A percentile compares a stretch with the other conserved stretches of the same genome.
Conservation (phyloP, 2,329 filamentous ascomycete species). For the Talaromyces sp. region DNA sequence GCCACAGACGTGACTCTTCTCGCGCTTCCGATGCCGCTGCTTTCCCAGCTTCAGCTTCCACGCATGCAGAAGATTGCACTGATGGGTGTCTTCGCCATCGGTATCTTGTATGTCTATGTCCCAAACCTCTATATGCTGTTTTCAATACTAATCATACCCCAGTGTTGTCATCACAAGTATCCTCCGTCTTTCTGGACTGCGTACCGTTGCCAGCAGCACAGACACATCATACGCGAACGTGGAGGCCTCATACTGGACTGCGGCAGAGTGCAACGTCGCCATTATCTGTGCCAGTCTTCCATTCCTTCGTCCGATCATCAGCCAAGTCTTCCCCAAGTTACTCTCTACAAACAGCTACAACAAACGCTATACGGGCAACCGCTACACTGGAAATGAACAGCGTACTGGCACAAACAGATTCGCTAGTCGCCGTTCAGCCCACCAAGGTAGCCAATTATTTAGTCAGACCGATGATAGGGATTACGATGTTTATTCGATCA, state of each 20-base stretch:
- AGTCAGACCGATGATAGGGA: conserved; percentile 26
- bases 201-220: conserved; percentile 23
- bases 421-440: conserved; percentile 16
- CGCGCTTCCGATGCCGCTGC: conserved; percentile 46
- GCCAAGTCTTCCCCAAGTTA: conserved; percentile 42
- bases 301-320: conserved; percentile 42
- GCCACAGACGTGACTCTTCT: conserved; percentile 47
- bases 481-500: conserved; percentile 33
- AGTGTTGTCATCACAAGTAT: conserved; percentile 38
- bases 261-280: conserved; percentile 46
- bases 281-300: conserved; percentile 48
- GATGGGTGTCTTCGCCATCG: conserved; percentile 47
- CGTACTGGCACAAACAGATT: conserved; percentile 17
- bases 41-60: conserved; percentile 45
- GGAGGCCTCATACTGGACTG: conserved; percentile 48
- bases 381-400: no score
- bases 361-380: conserved; percentile 25
- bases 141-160: background rate
- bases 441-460: conserved; percentile 23
- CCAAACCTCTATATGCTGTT: background rate
- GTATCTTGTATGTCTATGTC: conserved; percentile 35
- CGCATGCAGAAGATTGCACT: conserved; percentile 45
- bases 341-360: conserved; percentile 31
- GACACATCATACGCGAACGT: conserved; percentile 38
- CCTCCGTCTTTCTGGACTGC: conserved; percentile 33